Conservation (phyloP, 2,329 filamentous ascomycete genomes). For the Davidsoniella australis region DNA sequence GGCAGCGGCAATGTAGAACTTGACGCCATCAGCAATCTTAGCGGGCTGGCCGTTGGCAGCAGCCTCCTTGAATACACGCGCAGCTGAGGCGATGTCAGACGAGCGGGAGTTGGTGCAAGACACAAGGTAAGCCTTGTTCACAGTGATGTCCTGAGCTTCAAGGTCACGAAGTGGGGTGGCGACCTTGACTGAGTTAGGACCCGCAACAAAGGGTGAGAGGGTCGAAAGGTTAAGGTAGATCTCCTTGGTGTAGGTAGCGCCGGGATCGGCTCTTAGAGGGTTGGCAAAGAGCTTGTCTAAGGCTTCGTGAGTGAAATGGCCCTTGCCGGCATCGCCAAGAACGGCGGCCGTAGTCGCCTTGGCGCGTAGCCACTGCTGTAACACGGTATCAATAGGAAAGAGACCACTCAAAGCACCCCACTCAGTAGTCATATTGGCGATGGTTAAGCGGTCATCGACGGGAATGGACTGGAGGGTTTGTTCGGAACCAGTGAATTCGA, state of each 20-base stretch:
- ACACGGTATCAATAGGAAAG: slow-evolving; percentile 63
- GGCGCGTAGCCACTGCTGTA: slow-evolving; percentile 56
- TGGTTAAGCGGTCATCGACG: slow-evolving; percentile 57
- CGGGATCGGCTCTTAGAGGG: slow-evolving; percentile 52
- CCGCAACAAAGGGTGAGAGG: slow-evolving; percentile 67
- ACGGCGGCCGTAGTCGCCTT: slow-evolving; percentile 61
- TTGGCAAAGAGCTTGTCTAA: slow-evolving; percentile 58
- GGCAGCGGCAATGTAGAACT: slow-evolving; percentile 81
- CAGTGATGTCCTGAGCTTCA: slow-evolving; percentile 52
- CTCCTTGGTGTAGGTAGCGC: slow-evolving; percentile 66
- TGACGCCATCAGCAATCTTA: slow-evolving; percentile 57
- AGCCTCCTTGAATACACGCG: slow-evolving; percentile 69
- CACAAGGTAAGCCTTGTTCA: slow-evolving; percentile 69
- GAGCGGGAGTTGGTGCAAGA: slow-evolving; percentile 77
- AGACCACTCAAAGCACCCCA: slow-evolving; percentile 48
- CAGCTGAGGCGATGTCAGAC: slow-evolving; percentile 68
- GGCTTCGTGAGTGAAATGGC: slow-evolving; percentile 52
- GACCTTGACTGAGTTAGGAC: slow-evolving; percentile 83
- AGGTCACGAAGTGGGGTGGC: slow-evolving; percentile 62
- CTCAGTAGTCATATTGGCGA: slow-evolving; percentile 68
- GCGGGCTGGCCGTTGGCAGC: slow-evolving; percentile 45
- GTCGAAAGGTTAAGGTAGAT: slow-evolving; percentile 71
- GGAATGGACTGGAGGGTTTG: slow-evolving; percentile 58
- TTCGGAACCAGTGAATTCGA: slow-evolving; percentile 73
- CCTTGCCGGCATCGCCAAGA: slow-evolving; percentile 27